Percentiles rank a stretch among this genome's conserved stretches.
These are phyloP conservation scores for Inosperma sp. DNA, from an alignment of 768 basidiomycete genomes.

Conservation along the genomic window DNA sequence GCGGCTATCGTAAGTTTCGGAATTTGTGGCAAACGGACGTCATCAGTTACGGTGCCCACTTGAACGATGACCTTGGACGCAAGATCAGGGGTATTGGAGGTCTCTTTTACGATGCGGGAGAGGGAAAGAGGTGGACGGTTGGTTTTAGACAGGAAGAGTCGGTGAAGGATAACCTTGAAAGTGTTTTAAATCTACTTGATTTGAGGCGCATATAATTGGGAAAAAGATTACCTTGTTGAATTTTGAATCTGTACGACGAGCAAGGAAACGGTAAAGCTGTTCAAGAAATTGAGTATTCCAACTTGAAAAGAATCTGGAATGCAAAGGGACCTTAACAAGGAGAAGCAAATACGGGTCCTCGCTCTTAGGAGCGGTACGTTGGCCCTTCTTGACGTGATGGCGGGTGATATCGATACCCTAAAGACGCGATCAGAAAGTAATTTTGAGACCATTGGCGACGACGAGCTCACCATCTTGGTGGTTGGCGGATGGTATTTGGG, in stretches of 20 bases:
- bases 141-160: conserved; percentile 94
- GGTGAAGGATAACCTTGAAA: conserved; percentile 81
- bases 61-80: conserved; percentile 82
- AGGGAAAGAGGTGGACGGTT: conserved; percentile 97
- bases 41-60: conserved; percentile 94
- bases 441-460: conserved; percentile 30
- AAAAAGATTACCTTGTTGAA: conserved; percentile 83
- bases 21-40: conserved; percentile 77
- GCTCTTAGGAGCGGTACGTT: conserved; percentile 91
- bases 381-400: conserved; percentile 99
- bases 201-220: background rate
- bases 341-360: conserved; percentile 99
- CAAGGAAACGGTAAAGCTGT: conserved; percentile 98
- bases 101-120: conserved; percentile 87
- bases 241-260: conserved; percentile 88
- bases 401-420: conserved; percentile 93
- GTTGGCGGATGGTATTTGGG: conserved; percentile 54
- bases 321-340: conserved; percentile 81
- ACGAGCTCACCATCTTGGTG: conserved; percentile 78
- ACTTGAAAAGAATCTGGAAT: conserved; percentile 3
- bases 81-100: conserved; percentile 56
- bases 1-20: conserved; percentile 94
- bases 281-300: conserved; percentile 10
- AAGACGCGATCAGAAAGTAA: conserved; percentile 14
- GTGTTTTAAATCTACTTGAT: background rate